phyloP scores from a whole-genome alignment of 2,329 filamentous ascomycete genomes.

The Parastagonospora avenae region DNA sequence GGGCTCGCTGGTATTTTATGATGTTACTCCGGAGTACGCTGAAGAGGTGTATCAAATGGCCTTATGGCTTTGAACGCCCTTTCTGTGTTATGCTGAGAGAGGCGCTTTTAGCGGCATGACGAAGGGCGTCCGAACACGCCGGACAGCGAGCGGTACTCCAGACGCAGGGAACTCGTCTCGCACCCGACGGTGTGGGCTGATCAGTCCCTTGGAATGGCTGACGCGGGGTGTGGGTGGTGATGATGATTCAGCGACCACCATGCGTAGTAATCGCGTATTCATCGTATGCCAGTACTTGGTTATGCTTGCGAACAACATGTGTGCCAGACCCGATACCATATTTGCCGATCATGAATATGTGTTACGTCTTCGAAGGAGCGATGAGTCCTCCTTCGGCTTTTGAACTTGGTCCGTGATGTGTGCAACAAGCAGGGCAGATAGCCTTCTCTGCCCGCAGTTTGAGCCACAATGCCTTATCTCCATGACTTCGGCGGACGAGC shows the following conservation, averaged over 20 bases:
- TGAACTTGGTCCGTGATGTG: no score
- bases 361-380: no score
- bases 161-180: constrained; percentile 7
- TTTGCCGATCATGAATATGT: no score
- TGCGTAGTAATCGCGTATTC: background rate
- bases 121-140: constrained; percentile 3
- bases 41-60: constrained; percentile 10
- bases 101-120: constrained; percentile 10
- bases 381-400: no score
- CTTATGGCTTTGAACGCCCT: constrained; percentile 5
- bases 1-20: background rate
- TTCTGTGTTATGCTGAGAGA: constrained; percentile 7
- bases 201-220: constrained; percentile 14
- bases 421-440: no score
- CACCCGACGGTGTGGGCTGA: constrained; percentile 15
- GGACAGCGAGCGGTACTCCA: background rate
- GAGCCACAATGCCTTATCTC: background rate
- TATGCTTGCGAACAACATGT: no score
- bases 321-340: no score
- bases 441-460: background rate
- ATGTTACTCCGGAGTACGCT: constrained; percentile 8
- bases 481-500: background rate
- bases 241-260: constrained; percentile 21
- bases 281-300: no score
- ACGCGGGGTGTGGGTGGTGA: constrained; percentile 21